A percentile compares a stretch with the other conserved stretches of the same genome.
Evolutionary conservation across 2,329 filamentous ascomycete species (phyloP).

Genomic region (Colletotrichum sp.): DNA sequence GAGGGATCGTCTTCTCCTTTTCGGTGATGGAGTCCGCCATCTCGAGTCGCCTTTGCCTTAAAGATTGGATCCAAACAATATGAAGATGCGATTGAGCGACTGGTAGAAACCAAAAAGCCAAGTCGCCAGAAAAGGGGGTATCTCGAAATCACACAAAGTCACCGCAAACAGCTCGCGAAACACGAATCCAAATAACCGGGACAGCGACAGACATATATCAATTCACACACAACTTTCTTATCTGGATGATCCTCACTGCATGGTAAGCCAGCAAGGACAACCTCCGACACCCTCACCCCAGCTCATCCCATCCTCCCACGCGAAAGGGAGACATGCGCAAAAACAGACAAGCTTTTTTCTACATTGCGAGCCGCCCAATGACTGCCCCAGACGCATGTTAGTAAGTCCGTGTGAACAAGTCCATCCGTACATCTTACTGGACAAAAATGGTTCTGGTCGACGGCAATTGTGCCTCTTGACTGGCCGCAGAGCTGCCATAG

Average conservation of each 20-base stretch:
- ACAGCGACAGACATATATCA: background rate
- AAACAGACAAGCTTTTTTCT: conserved; percentile 8
- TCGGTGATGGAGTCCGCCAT: conserved; percentile 12
- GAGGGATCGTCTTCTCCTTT: background rate
- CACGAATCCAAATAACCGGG: background rate
- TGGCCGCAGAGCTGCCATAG: background rate
- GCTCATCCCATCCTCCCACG: background rate
- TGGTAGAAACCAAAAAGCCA: background rate
- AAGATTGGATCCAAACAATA: background rate
- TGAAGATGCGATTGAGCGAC: background rate
- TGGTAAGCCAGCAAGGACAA: background rate
- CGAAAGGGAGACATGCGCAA: background rate
- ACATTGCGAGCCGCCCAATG: background rate
- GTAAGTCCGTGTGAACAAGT: conserved; percentile 1
- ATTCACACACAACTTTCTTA: background rate
- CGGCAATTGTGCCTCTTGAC: background rate
- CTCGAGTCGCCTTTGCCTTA: background rate
- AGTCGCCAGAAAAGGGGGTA: background rate
- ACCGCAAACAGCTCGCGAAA: background rate
- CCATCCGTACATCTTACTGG: background rate
- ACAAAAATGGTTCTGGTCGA: background rate
- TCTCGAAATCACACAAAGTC: background rate
- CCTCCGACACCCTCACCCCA: background rate
- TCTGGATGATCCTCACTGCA: background rate
- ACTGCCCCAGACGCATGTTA: background rate